These are phyloP conservation scores for Aspergillus carbonarius DNA, from an alignment of 2,329 filamentous ascomycete species.

Conservation along the genomic window DNA sequence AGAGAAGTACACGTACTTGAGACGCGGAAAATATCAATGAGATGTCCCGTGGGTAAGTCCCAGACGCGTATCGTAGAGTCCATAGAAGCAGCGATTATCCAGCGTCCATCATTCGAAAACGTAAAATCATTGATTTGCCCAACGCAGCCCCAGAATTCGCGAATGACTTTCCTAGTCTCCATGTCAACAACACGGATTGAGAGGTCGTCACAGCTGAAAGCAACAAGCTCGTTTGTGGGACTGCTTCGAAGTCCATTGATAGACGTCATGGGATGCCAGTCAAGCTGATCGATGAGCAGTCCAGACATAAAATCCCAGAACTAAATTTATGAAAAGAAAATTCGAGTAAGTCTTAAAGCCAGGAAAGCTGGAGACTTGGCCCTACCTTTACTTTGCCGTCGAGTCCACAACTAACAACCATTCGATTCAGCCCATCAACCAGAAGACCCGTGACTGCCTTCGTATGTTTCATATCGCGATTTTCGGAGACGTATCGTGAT, in stretches of 20 bases:
- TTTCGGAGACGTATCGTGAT: slow-evolving; percentile 25
- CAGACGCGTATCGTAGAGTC: slow-evolving; percentile 81
- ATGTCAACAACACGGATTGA: slow-evolving; percentile 88
- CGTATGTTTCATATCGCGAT: slow-evolving; percentile 69
- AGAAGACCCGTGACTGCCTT: slow-evolving; percentile 81
- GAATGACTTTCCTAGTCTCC: slow-evolving; percentile 83
- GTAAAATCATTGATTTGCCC: slow-evolving; percentile 74
- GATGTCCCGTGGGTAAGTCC: slow-evolving; percentile 92
- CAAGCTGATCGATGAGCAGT: slow-evolving; percentile 72
- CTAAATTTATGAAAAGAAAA: slow-evolving; percentile 26
- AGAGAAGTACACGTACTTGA: slow-evolving; percentile 77
- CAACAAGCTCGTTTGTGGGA: slow-evolving; percentile 77
- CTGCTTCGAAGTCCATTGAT: slow-evolving; percentile 80
- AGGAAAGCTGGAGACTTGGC: neutral
- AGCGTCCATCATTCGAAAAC: slow-evolving; percentile 90
- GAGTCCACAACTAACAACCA: slow-evolving; percentile 78
- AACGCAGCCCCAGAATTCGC: slow-evolving; percentile 84
- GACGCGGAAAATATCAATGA: slow-evolving; percentile 87
- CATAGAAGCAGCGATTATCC: slow-evolving; percentile 85
- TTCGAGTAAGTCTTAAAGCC: neutral
- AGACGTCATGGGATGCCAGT: slow-evolving; percentile 75
- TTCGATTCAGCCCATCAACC: slow-evolving; percentile 85
- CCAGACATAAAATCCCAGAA: slow-evolving; percentile 97
- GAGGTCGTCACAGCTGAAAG: slow-evolving; percentile 83
- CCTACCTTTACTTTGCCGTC: slow-evolving; percentile 82